Evolutionary conservation across 192 early-diverging fungal genomes (phyloP).

Genomic region (Glomus cerebriforme): DNA sequence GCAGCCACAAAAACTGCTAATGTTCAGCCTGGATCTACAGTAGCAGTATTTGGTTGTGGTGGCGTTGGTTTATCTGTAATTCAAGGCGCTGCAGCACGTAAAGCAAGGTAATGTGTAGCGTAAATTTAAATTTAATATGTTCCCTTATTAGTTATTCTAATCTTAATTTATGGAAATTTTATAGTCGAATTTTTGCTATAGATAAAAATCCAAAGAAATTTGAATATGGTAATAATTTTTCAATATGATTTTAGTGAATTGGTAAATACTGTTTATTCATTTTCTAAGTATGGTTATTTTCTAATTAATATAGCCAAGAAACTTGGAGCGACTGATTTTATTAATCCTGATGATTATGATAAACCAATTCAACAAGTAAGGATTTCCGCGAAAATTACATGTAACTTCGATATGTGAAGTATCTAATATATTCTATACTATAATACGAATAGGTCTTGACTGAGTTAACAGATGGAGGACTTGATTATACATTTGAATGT

Average conservation of each 20-base stretch:
- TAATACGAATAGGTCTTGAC: conserved; percentile 62
- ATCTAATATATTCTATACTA: not conserved
- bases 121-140: too few species aligned
- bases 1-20: conserved; percentile 93
- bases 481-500: conserved; percentile 97
- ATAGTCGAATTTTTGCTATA: conserved; percentile 80
- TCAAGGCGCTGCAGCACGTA: conserved; percentile 76
- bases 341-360: conserved; percentile 86
- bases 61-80: conserved; percentile 90
- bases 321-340: conserved; percentile 86
- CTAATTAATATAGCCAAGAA: conserved; percentile 35
- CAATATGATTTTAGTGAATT: conserved; percentile 36
- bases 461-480: conserved; percentile 91
- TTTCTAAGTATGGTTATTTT: not conserved
- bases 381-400: not conserved
- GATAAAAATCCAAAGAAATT: conserved; percentile 86
- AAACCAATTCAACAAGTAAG: conserved; percentile 70
- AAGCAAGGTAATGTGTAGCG: conserved; percentile 37
- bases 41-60: conserved; percentile 95
- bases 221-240: conserved; percentile 46
- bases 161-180: not conserved
- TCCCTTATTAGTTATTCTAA: too few species aligned
- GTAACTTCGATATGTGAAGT: not conserved
- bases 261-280: not conserved
- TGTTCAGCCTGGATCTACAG: conserved; percentile 71